Evolutionary conservation across 306 rosid species (phyloP).

Genomic region (Crotalaria pallida): DNA sequence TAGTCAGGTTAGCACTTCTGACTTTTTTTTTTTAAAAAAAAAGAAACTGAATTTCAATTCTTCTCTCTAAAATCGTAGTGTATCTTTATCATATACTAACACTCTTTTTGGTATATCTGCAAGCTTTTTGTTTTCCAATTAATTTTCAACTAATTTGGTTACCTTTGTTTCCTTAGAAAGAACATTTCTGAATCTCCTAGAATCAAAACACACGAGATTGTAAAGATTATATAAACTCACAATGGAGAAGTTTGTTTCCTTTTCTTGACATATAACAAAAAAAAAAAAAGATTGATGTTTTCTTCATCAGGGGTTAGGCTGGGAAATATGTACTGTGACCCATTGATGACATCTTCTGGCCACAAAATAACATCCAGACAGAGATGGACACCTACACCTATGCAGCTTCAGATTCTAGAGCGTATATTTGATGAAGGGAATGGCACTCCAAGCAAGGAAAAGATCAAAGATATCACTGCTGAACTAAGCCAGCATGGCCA

Average conservation of each 20-base stretch:
- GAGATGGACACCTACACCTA: constrained; percentile 91
- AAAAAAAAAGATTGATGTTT: constrained; percentile 2
- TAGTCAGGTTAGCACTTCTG: too few species aligned
- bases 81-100: too few species aligned
- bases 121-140: too few species aligned
- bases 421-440: constrained; percentile 80
- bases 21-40: too few species aligned
- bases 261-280: too few species aligned
- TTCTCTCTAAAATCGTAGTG: too few species aligned
- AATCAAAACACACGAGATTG: not conserved
- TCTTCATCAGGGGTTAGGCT: constrained; percentile 67
- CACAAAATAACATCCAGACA: constrained; percentile 93
- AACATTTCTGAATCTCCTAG: too few species aligned
- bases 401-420: constrained; percentile 92
- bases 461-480: constrained; percentile 82
- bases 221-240: not conserved
- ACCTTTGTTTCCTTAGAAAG: not conserved
- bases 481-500: constrained; percentile 92
- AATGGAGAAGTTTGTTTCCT: not conserved
- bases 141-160: too few species aligned
- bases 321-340: constrained; percentile 78
- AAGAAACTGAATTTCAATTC: too few species aligned
- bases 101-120: too few species aligned
- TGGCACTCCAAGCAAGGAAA: constrained; percentile 95
- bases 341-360: constrained; percentile 65